Base-by-base conservation (phyloP, 176 grass and related monocot species). In the Tillandsia leiboldiana region DNA sequence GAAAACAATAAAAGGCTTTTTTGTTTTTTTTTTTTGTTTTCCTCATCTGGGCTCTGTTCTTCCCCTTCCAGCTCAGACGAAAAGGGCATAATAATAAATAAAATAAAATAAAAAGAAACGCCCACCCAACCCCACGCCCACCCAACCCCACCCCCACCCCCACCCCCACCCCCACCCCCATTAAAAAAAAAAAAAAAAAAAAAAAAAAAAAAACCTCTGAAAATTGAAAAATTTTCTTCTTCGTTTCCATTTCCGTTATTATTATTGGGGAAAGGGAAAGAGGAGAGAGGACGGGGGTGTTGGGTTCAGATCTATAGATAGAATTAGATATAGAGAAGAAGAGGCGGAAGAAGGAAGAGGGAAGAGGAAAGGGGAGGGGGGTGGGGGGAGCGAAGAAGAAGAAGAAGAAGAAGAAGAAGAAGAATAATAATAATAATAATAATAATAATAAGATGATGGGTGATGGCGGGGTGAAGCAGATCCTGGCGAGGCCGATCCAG, bases 401-500 rank as follows among this genome's bases (percentile, higher is more conserved):
- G 33, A 51, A 73, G 15, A 24, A 11, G 10, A 8, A 14, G 5
- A 22, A 70, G 66, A 58, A 24, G 24, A 23, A 64, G 33, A 51
- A 73, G 15, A 24, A 11, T 3, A 8, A 14, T 1, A 22, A 20
- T 20, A 20, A 20, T 20, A 20, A 20, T 20, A 20, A 20, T 20
- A 20, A 20, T 20, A 20, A 20, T 20, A 20, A 8, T 10, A 76
- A 76, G 50, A 77, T 77, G 77, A 97, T 90, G 89, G 86, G 83
- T 67, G 86, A 85, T 71, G 79, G 65, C 14, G 74, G 75, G 17
- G 65, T 90, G 9, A 85, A 87, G 84, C 79, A 79, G 65, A 92
- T 79, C 72, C 78, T 97, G 27, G 86, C 93, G 53, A 91, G 72
- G 77, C 86, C 94, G 74, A 97, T 97, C 75, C 94, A 92, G 77